Evolutionary conservation across 2,329 filamentous ascomycete species (phyloP), one percentile per base, ranked within the genome.

Genomic region (Zalaria obscura): DNA sequence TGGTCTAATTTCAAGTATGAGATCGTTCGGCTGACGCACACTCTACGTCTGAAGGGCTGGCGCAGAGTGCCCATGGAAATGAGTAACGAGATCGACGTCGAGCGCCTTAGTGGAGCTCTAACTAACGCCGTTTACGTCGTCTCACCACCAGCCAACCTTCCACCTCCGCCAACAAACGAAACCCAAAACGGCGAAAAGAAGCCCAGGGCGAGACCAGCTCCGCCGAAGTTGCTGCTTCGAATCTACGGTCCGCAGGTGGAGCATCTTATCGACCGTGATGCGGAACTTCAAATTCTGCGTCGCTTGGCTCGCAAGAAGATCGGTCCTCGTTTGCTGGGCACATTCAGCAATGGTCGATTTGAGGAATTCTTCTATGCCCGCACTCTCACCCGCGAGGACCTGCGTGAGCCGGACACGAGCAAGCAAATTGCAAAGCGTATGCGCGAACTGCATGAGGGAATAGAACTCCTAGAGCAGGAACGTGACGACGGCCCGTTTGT

Each of bases 51-150:
- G 28, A 94, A 93, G 58, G 86, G 89, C 6, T 98, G 91, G 91
- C 77, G 88, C 40, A 78, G 78, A 45, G 77, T 98, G 0, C 75
- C 85, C 0, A 64, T 89, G 40, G 81, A 84, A 7, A 67, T 69
- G 47, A 83, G 81, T 48, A 74, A 76, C 39, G 69, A 68, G 32
- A 78, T 91, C 47, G 71, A 72, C 2, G 80, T 91, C 4, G 73
- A 83, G 60, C 74, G 84, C 39, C 68, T 93, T 27, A 95, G 89
- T 58, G 91, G 91, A 46, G 91, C 91, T 5, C 65, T 98, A 50
- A 98, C 91, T 18, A 98, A 98, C 57, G 87, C 89, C 7, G 88
- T 98, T 31, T 98, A 96, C 56, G 87, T 94, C 39, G 87, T 96
- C 25, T 82, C 78, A 1, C 88, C 89, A 2, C 88, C 89, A 0